Evolutionary conservation across 1,284 basidiomycete species (phyloP).

Genomic region (Apiotrichum mycotoxinovorans): DNA sequence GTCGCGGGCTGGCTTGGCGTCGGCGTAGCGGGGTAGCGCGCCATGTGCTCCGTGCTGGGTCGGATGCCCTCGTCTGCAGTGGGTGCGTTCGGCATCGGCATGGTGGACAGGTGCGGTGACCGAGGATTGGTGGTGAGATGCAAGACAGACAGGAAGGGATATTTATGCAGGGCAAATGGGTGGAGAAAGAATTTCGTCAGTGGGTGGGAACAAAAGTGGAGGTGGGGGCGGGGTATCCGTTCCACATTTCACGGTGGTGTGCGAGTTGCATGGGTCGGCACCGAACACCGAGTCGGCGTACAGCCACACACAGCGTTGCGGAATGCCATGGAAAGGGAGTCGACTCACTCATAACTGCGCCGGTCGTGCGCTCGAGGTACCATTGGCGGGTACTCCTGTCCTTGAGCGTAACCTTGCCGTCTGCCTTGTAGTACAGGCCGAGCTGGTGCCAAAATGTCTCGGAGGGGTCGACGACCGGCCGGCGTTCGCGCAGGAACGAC

Average conservation of each 20-base stretch:
- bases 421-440: constrained; percentile 68
- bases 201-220: background rate
- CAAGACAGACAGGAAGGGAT: background rate
- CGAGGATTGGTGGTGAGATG: background rate
- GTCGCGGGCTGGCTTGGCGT: constrained; percentile 61
- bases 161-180: too few species aligned
- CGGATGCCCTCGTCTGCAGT: constrained; percentile 61
- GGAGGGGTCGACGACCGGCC: constrained; percentile 70
- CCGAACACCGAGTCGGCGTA: too few species aligned
- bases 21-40: constrained; percentile 65
- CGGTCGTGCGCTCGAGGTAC: constrained; percentile 70
- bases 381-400: constrained; percentile 72
- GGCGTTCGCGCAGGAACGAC: constrained; percentile 60
- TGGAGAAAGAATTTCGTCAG: constrained; percentile 4
- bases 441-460: constrained; percentile 72
- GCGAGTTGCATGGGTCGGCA: too few species aligned
- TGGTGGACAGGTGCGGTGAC: background rate
- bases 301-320: too few species aligned
- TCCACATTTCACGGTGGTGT: too few species aligned
- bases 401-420: constrained; percentile 63
- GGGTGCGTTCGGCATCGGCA: background rate
- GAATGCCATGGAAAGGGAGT: too few species aligned
- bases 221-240: background rate
- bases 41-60: constrained; percentile 67
- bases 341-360: constrained; percentile 67